Evolutionary conservation across 345 rosid species (phyloP), one percentile per base, ranked within the genome.

Genomic region (Carallia pectinifolia): DNA sequence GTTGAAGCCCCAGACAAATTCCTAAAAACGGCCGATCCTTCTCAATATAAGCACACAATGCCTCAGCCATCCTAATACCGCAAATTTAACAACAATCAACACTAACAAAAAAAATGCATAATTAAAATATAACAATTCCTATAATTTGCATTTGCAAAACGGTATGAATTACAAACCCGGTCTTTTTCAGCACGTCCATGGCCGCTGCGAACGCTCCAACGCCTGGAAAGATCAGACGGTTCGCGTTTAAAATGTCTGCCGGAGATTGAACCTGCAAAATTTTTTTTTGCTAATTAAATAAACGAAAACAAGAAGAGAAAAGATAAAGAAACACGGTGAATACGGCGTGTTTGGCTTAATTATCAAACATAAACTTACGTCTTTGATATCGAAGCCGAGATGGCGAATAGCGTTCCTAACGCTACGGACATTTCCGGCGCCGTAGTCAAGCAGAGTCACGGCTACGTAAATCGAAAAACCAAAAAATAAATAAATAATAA

Each of bases 171-270:
- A 47, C 27, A n/a, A 72, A 90, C 98, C 99, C 99, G 1, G 87
- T 84, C 76, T 81, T 83, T 72, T 76, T 82, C 56, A 95, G 88
- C 31, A 95, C 89, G 81, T 90, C 99, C 96, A 92, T 92, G 52
- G 97, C 98, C 0, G 97, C 79, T 38, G 98, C 87, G 79, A 95
- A 95, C 33, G 98, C 99, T 67, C 98, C 99, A 6, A 90, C 97
- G 10, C 98, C 98, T 0, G 97, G 98, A 74, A 95, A 92, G 31
- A 95, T 84, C 40, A 92, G 96, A 27, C 91, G 88, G 34, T 84
- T 76, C 13, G 98, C 98, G 69, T 80, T 88, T 61, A 82, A 67
- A 77, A 95, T 95, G 72, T 95, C 94, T 53, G 79, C 84, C 2
- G 98, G 91, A 40, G 88, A 81, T 88, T 84, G 77, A 69, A 95